These are phyloP conservation scores for Aureobasidium uvarum DNA, from an alignment of 2,329 filamentous ascomycete species.

Conservation along the genomic window DNA sequence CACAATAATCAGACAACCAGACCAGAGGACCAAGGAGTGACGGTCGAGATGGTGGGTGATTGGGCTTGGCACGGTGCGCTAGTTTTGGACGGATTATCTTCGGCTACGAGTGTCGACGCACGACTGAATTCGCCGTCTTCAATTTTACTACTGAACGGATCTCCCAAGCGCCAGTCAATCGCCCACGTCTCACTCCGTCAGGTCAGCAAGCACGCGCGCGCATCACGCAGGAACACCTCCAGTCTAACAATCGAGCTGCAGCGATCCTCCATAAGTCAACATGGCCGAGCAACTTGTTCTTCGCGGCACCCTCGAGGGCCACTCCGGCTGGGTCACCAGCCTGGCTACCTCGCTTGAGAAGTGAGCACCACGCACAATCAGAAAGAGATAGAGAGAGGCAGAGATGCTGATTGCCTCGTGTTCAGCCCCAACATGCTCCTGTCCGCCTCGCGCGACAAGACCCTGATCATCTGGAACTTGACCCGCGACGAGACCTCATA, in stretches of 20 bases:
- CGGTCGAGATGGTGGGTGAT: background rate
- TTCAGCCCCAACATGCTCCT: conserved; percentile 97
- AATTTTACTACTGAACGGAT: background rate
- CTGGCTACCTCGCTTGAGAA: conserved; percentile 99
- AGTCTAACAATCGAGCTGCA: conserved; percentile 19
- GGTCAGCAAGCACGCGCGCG: conserved; percentile 21
- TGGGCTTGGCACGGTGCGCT: background rate
- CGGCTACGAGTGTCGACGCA: conserved; percentile 1
- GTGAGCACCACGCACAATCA: conserved; percentile 55
- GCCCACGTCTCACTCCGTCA: conserved; percentile 26
- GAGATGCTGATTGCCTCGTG: conserved; percentile 36
- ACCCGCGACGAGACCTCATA: conserved; percentile 98
- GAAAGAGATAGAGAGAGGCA: conserved; percentile 28
- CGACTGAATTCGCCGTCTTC: background rate
- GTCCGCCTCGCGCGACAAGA: conserved; percentile 96
- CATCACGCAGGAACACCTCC: background rate
- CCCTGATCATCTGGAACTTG: conserved; percentile 99
- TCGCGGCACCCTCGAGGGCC: conserved; percentile 62
- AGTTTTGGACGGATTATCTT: background rate
- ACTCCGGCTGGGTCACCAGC: conserved; percentile 99
- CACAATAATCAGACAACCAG: background rate
- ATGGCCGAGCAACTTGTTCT: conserved; percentile 47
- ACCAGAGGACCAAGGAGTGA: background rate
- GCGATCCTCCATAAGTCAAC: conserved; percentile 27
- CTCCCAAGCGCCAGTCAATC: conserved; percentile 25